A percentile compares a stretch with the other conserved stretches of the same genome.
phyloP scores from a whole-genome alignment of 345 rosid genomes.

The Brassica incana region DNA sequence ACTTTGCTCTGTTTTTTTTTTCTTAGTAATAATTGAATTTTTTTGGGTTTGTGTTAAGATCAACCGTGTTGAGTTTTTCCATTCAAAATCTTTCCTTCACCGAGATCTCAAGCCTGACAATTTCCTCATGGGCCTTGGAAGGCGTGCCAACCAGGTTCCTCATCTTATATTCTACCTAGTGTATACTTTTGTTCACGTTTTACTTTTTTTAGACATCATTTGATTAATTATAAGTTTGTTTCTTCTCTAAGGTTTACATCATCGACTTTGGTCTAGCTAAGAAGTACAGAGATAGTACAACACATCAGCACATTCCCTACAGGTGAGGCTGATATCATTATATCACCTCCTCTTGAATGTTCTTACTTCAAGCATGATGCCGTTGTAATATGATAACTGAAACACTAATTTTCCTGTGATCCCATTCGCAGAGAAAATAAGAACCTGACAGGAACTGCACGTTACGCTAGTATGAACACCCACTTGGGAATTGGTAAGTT shows the following conservation, averaged over 20 bases:
- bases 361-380: background rate
- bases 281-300: slow-evolving; percentile 55
- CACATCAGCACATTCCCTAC: slow-evolving; percentile 59
- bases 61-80: slow-evolving; percentile 35
- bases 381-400: background rate
- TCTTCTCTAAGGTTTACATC: slow-evolving; percentile 44
- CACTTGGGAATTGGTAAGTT: slow-evolving; percentile 60
- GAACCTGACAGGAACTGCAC: slow-evolving; percentile 68
- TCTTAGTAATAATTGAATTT: background rate
- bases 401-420: background rate
- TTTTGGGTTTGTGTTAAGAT: background rate
- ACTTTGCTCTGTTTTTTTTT: background rate
- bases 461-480: slow-evolving; percentile 66
- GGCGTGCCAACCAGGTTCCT: slow-evolving; percentile 59
- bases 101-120: slow-evolving; percentile 65
- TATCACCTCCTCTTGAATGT: slow-evolving; percentile 5
- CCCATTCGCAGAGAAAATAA: slow-evolving; percentile 53
- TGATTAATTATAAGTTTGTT: background rate
- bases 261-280: slow-evolving; percentile 67
- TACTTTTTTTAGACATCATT: background rate
- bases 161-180: background rate
- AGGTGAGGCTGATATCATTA: slow-evolving; percentile 33
- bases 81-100: slow-evolving; percentile 60
- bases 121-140: slow-evolving; percentile 61
- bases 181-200: background rate